phyloP scores from a whole-genome alignment of 1,284 basidiomycete genomes.

The Microbotryomycetes sp. region DNA sequence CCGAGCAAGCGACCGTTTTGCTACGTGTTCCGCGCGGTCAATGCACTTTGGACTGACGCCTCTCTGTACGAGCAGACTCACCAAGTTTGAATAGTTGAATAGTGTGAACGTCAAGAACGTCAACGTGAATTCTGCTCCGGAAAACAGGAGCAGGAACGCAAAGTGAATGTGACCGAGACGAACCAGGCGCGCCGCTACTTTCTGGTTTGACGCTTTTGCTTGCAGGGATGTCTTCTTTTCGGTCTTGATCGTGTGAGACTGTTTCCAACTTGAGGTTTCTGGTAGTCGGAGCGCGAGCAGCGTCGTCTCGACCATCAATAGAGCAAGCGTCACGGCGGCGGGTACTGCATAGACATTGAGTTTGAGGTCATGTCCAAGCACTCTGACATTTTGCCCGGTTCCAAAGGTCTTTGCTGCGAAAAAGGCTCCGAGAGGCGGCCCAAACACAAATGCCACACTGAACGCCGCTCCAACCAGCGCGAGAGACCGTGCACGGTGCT shows the following conservation, averaged over 20 bases:
- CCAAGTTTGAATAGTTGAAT: constrained; percentile 74
- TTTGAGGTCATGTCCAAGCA: constrained; percentile 52
- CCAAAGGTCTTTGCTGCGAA: constrained; percentile 42
- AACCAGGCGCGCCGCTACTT: constrained; percentile 31
- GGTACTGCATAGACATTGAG: constrained; percentile 65
- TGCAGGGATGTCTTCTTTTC: constrained; percentile 15
- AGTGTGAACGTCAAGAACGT: constrained; percentile 80
- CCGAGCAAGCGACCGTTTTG: constrained; percentile 77
- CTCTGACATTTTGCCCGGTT: constrained; percentile 16
- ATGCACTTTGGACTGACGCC: constrained; percentile 1
- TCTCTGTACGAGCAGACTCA: neutral
- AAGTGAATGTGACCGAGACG: constrained; percentile 62
- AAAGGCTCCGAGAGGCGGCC: constrained; percentile 52
- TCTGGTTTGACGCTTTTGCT: constrained; percentile 13
- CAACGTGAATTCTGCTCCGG: constrained; percentile 84
- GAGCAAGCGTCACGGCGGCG: constrained; percentile 45
- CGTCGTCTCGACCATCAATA: constrained; percentile 35
- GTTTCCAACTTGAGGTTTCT: constrained; percentile 35
- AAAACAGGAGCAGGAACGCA: constrained; percentile 75
- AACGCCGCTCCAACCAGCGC: constrained; percentile 89
- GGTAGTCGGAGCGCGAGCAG: constrained; percentile 34
- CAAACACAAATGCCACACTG: constrained; percentile 72
- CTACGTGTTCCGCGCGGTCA: constrained; percentile 2
- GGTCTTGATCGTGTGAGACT: constrained; percentile 14
- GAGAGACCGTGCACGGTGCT: constrained; percentile 56